phyloP scores from a whole-genome alignment of 1,284 basidiomycete species.

The Ceratobasidium sp. region DNA sequence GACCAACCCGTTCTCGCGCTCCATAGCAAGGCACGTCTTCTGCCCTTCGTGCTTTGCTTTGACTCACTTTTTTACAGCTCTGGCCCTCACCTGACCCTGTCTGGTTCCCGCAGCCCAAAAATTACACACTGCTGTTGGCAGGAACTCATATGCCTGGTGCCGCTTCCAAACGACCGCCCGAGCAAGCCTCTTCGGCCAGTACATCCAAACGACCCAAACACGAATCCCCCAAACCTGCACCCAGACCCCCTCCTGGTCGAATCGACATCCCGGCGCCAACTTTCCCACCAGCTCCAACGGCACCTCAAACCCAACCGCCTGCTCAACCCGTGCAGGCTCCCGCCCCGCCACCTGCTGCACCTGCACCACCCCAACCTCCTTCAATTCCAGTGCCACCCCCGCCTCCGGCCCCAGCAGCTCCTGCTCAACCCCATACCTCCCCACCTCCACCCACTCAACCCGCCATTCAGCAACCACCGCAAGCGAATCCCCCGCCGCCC shows the following conservation, averaged over 20 bases:
- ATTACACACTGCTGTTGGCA: conserved; percentile 1
- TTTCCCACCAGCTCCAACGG: conserved; percentile 9
- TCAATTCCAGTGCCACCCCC: too few species aligned
- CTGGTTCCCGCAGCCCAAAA: conserved; percentile 19
- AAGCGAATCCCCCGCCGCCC: not conserved
- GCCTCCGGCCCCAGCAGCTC: too few species aligned
- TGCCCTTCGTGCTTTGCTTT: not conserved
- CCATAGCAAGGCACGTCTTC: not conserved
- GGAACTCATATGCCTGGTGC: conserved; percentile 24
- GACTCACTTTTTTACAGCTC: conserved; percentile 10
- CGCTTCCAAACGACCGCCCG: conserved; percentile 35
- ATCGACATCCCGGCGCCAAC: conserved; percentile 21
- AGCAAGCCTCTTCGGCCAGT: conserved; percentile 15
- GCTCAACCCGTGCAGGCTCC: not conserved
- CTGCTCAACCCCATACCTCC: conserved; percentile 8
- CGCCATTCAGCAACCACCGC: conserved; percentile 2
- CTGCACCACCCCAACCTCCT: too few species aligned
- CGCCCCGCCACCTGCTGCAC: not conserved
- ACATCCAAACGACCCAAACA: conserved; percentile 32
- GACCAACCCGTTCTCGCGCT: conserved; percentile 51
- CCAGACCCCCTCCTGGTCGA: conserved; percentile 28
- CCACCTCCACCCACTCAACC: conserved; percentile 12
- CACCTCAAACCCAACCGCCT: conserved; percentile 36
- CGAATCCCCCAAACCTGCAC: conserved; percentile 11
- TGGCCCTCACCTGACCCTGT: conserved; percentile 27